These are phyloP conservation scores for Penicillium sp. DNA, from an alignment of 2,329 filamentous ascomycete species.

Conservation along the genomic window DNA sequence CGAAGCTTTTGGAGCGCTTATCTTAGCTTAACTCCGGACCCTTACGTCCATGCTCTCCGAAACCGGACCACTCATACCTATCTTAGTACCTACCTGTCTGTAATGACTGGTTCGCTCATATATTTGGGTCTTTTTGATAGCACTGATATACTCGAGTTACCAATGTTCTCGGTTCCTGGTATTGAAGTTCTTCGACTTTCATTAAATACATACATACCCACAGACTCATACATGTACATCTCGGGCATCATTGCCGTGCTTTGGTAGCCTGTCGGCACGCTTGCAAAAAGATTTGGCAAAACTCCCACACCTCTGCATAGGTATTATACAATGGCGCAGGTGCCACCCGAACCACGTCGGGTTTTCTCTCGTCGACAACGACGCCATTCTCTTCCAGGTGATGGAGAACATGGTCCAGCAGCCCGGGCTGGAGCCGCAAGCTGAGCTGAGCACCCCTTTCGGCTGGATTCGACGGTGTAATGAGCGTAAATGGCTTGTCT, in stretches of 20 bases:
- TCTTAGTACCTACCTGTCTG: no score
- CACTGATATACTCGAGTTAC: no score
- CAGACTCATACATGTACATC: background rate
- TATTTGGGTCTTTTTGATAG: no score
- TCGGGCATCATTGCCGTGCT: conserved; percentile 7
- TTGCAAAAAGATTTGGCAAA: conserved; percentile 55
- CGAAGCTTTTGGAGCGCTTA: conserved; percentile 10
- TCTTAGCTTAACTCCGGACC: background rate
- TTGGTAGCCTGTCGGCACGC: conserved; percentile 47
- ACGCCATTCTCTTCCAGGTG: conserved; percentile 68
- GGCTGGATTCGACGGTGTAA: conserved; percentile 69
- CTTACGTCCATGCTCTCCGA: background rate
- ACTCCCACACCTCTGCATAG: conserved; percentile 70
- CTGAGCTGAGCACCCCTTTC: conserved; percentile 80
- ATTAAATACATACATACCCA: background rate
- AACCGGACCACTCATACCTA: no score
- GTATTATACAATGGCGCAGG: conserved; percentile 83
- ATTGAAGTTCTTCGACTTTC: background rate
- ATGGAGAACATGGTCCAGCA: conserved; percentile 68
- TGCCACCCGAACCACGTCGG: conserved; percentile 80
- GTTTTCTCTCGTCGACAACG: conserved; percentile 79
- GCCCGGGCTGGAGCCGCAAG: conserved; percentile 64
- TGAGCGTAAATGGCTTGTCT: conserved; percentile 56
- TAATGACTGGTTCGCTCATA: no score
- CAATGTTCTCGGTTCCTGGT: no score